Evolutionary conservation across 2,329 filamentous ascomycete genomes (phyloP), one percentile per base, ranked within the genome.

Genomic region (Paraphaeosphaeria minitans): DNA sequence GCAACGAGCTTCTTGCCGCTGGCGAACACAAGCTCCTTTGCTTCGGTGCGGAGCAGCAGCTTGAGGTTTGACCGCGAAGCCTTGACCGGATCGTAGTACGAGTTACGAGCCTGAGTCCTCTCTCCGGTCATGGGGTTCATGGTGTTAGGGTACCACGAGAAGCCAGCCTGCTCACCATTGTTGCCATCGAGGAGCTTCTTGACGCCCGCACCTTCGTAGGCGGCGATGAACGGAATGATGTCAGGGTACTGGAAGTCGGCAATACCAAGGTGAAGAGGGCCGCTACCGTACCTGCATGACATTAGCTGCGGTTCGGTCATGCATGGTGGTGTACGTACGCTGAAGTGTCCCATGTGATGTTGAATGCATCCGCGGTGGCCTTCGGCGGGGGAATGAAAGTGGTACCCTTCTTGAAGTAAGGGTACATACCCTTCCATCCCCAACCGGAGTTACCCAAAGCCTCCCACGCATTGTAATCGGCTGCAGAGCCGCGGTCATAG

Each of bases 381-480:
- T 35, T n/a, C 6, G 57, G 51, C 9, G 55, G 55, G 12, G 39
- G 53, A 3, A 51, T 21, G 33, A 59, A 59, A 8, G 57, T 59
- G n/a, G 70, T 72, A 14, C 64, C 59, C 59, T 74, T 72, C 47
- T 66, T 68, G 60, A 71, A 74, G 55, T 63, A 73, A 0, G 69
- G 66, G 22, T 74, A 64, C 22, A 84, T 60, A 7, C 77, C 77
- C 42, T 83, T 74, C 83, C 84, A 88, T 1, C 81, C 79, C 86
- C 86, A 89, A 3, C 84, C 85, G 1, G 71, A 57, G 64, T 88
- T 88, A 0, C 86, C 86, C 21, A 89, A 69, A n/a, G 77, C 74
- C 55, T 81, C 82, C 86, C 86, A 89, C 1, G 80, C 80, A 68
- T 88, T 82, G 55, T 77, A 79, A 57, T 78, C 76, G 10, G 63